Evolutionary conservation across 2,329 filamentous ascomycete species (phyloP).

Genomic region (Colletotrichum cordylinicola): DNA sequence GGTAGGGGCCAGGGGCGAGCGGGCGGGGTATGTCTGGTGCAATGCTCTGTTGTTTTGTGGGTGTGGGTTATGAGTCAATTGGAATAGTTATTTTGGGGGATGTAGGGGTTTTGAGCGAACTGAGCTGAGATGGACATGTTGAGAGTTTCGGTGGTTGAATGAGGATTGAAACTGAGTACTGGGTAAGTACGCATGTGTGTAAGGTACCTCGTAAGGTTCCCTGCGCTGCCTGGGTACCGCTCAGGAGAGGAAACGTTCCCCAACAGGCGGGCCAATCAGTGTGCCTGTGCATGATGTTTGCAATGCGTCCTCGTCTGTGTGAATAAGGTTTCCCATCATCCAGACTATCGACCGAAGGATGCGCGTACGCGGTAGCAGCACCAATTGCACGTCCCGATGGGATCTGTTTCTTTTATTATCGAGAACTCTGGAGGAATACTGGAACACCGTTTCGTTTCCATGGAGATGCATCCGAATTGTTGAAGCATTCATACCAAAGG

Average conservation of each 20-base stretch:
- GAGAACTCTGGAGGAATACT: background rate
- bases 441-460: background rate
- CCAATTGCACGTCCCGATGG: background rate
- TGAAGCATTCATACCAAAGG: background rate
- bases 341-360: background rate
- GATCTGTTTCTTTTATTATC: background rate
- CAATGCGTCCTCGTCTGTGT: background rate
- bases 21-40: background rate
- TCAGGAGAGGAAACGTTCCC: background rate
- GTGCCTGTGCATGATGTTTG: background rate
- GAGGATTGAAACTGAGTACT: no score
- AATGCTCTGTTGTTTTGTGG: background rate
- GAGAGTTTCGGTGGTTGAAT: background rate
- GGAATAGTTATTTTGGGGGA: background rate
- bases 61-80: background rate
- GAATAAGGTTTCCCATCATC: background rate
- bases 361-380: background rate
- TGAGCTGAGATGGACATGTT: background rate
- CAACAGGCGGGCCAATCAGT: background rate
- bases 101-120: background rate
- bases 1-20: background rate
- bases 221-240: no score
- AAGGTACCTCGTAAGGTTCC: background rate
- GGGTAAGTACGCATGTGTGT: no score
- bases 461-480: background rate